phyloP scores from a whole-genome alignment of 1,284 basidiomycete genomes.

The Sutorius eximius region DNA sequence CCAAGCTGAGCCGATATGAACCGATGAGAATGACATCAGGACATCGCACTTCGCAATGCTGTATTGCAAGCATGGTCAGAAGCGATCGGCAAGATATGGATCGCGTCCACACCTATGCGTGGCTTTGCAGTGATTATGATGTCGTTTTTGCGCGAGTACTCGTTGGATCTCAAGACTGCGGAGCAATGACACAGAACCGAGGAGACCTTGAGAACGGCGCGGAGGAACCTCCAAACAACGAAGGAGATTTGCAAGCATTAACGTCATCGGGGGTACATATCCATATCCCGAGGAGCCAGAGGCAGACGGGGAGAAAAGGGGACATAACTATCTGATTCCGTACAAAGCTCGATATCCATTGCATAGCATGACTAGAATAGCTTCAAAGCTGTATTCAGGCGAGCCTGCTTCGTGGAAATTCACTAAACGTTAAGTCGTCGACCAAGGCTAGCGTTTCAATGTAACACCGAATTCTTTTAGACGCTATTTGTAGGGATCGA shows the following conservation, averaged over 20 bases:
- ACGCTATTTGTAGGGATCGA: no score
- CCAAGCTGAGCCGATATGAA: neutral
- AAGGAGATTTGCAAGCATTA: neutral
- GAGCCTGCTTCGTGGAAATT: no score
- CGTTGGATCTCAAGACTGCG: slow-evolving; percentile 59
- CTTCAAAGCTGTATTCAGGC: no score
- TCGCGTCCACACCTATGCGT: slow-evolving; percentile 60
- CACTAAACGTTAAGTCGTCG: no score
- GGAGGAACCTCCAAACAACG: neutral
- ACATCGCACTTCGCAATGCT: slow-evolving; percentile 45
- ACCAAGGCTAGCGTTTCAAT: no score
- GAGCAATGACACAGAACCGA: slow-evolving; percentile 31
- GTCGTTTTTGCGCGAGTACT: slow-evolving; percentile 60
- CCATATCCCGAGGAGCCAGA: neutral
- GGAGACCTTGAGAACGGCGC: slow-evolving; percentile 18
- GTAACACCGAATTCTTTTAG: no score
- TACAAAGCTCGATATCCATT: no score
- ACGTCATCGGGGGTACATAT: no score
- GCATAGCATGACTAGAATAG: no score
- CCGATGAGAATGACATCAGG: slow-evolving; percentile 34
- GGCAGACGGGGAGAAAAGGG: neutral
- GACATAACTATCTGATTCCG: neutral
- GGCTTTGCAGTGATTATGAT: slow-evolving; percentile 57
- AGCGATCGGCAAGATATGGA: slow-evolving; percentile 72
- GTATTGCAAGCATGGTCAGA: slow-evolving; percentile 71